Evolutionary conservation across 2,329 filamentous ascomycete genomes (phyloP).

Genomic region (Cercospora zeae-maydis): DNA sequence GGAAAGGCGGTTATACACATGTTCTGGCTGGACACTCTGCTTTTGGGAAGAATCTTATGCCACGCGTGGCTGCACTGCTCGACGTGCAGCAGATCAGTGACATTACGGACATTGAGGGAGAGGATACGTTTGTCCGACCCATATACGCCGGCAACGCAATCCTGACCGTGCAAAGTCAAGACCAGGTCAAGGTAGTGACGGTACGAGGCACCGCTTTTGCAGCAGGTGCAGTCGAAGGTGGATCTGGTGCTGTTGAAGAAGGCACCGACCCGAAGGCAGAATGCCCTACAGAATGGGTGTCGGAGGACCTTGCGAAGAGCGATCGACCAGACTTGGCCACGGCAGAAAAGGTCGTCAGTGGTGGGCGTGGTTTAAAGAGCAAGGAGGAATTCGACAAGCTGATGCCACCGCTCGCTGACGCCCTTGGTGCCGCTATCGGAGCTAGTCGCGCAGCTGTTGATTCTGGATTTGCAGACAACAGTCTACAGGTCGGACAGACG

Average conservation of each 20-base stretch:
- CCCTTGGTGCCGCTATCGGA: conserved; percentile 90
- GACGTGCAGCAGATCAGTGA: conserved; percentile 94
- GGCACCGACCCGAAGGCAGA: conserved; percentile 79
- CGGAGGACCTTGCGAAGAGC: conserved; percentile 86
- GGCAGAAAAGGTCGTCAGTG: conserved; percentile 85
- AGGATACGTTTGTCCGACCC: conserved; percentile 91
- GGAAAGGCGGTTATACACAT: conserved; percentile 90
- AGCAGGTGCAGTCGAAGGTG: conserved; percentile 65
- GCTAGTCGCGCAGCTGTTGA: conserved; percentile 94
- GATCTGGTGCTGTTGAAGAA: conserved; percentile 72
- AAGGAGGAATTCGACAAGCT: conserved; percentile 95
- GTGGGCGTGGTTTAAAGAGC: conserved; percentile 90
- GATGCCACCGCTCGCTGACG: conserved; percentile 88
- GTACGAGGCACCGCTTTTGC: conserved; percentile 91
- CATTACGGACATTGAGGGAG: conserved; percentile 78
- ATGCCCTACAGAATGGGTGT: conserved; percentile 79
- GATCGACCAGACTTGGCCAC: conserved; percentile 90
- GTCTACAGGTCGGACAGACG: conserved; percentile 94
- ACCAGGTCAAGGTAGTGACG: conserved; percentile 82
- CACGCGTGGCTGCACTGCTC: conserved; percentile 83
- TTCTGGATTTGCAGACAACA: conserved; percentile 97
- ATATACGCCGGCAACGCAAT: conserved; percentile 99
- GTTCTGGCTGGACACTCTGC: conserved; percentile 87
- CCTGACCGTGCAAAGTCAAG: conserved; percentile 86
- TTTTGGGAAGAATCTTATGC: conserved; percentile 93